Evolutionary conservation across 177 flowering plant species (phyloP).

Genomic region (Telopea speciosissima): DNA sequence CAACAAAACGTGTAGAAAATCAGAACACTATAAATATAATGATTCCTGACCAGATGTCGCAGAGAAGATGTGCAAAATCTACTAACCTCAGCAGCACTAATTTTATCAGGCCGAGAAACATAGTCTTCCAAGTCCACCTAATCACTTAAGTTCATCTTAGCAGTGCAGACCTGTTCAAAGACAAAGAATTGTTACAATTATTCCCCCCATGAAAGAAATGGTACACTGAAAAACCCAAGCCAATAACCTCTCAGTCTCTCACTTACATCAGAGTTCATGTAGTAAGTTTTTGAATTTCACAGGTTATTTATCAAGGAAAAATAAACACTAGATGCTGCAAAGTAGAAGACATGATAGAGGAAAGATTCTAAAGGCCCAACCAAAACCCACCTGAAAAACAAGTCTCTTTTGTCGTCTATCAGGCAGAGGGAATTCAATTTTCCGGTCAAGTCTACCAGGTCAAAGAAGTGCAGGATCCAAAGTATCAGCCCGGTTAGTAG

Average conservation of each 20-base stretch:
- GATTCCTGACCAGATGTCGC: neutral
- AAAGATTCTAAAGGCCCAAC: too few species aligned
- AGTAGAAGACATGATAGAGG: too few species aligned
- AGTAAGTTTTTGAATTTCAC: neutral
- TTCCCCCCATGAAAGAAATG: too few species aligned
- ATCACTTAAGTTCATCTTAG: slow-evolving; percentile 93
- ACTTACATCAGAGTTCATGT: neutral
- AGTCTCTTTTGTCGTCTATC: slow-evolving; percentile 96
- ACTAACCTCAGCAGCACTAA: slow-evolving; percentile 98
- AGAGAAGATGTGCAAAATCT: slow-evolving; percentile 4
- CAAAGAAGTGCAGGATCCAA: slow-evolving; percentile 96
- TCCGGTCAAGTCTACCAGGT: slow-evolving; percentile 93
- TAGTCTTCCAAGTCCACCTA: slow-evolving; percentile 98
- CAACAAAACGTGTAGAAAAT: neutral
- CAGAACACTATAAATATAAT: neutral
- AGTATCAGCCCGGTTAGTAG: slow-evolving; percentile 95
- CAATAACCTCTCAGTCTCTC: too few species aligned
- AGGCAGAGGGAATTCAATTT: slow-evolving; percentile 95
- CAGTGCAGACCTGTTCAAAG: slow-evolving; percentile 76
- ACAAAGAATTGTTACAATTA: neutral
- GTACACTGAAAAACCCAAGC: too few species aligned
- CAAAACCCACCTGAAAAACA: slow-evolving; percentile 72
- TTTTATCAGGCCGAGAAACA: slow-evolving; percentile 97
- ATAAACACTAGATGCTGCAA: too few species aligned
- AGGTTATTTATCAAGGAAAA: too few species aligned